These are phyloP conservation scores for Nicotiana knightiana DNA, from an alignment of 257 asterid genomes.

Conservation along the genomic window DNA sequence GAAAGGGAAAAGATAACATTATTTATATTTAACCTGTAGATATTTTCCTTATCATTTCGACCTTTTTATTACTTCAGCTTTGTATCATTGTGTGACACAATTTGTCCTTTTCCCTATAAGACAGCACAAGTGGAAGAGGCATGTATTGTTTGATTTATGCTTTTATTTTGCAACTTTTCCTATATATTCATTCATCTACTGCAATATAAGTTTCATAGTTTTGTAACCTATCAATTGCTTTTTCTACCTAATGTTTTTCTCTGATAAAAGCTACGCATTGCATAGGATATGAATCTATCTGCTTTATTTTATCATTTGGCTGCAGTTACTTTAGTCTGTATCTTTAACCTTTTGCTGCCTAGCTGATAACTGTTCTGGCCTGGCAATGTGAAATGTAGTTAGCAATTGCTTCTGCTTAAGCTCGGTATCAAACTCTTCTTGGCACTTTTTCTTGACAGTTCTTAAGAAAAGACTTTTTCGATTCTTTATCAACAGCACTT, in stretches of 20 bases:
- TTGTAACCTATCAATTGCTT: not conserved
- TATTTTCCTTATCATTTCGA: not conserved
- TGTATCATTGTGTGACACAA: not conserved
- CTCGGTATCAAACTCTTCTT: not conserved
- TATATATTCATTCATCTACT: not conserved
- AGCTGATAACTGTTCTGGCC: not conserved
- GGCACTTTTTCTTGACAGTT: not conserved
- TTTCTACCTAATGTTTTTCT: not conserved
- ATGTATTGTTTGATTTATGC: not conserved
- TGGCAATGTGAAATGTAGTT: not conserved
- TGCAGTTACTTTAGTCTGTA: not conserved
- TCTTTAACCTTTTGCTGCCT: not conserved
- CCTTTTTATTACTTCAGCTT: not conserved
- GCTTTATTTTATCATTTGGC: not conserved
- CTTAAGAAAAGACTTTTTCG: not conserved
- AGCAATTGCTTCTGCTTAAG: not conserved
- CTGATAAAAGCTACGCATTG: not conserved
- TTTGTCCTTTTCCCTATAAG: not conserved
- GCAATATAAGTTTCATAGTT: not conserved
- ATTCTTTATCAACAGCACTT: constrained; percentile 55
- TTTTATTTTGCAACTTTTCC: not conserved
- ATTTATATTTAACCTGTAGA: not conserved
- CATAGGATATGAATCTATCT: not conserved
- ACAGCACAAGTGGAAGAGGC: not conserved
- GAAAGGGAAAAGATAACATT: not conserved